Evolutionary conservation across 1,284 basidiomycete species (phyloP).

Genomic region (Heliocybe sulcata): DNA sequence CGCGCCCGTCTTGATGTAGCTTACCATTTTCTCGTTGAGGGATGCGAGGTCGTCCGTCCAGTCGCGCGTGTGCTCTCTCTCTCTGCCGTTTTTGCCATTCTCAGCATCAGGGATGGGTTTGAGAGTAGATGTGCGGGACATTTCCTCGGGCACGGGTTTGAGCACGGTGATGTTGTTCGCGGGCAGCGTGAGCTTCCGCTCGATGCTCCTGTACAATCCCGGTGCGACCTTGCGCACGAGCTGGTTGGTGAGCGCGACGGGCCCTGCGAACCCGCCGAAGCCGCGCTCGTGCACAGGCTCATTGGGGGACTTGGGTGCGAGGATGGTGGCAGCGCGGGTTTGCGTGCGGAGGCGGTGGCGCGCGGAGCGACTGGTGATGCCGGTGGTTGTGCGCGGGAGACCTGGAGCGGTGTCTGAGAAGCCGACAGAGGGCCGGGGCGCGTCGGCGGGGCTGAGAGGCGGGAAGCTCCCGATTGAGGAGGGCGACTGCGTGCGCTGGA

Average conservation of each 20-base stretch:
- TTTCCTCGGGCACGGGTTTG: neutral
- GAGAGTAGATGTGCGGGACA: too few species aligned
- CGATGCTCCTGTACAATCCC: conserved; percentile 23
- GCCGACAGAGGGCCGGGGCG: too few species aligned
- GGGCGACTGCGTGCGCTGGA: neutral
- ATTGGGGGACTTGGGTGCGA: neutral
- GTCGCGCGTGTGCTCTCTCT: conserved; percentile 1
- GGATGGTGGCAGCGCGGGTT: neutral
- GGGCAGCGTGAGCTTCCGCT: conserved; percentile 26
- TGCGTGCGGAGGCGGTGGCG: neutral
- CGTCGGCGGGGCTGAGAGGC: too few species aligned
- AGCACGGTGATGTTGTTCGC: neutral
- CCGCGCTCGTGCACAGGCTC: conserved; percentile 17
- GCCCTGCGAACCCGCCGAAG: conserved; percentile 41
- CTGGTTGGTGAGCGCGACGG: conserved; percentile 24
- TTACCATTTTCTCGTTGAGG: neutral
- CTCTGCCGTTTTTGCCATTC: conserved; percentile 13
- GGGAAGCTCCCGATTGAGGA: neutral
- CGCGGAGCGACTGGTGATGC: neutral
- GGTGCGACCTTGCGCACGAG: conserved; percentile 28
- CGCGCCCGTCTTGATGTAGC: conserved; percentile 2
- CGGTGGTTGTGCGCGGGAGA: neutral
- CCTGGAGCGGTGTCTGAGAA: too few species aligned
- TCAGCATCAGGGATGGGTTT: neutral
- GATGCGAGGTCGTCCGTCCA: conserved; percentile 28